phyloP scores from a whole-genome alignment of 495 filamentous ascomycete species.

The Pseudotulostoma volvatum region DNA sequence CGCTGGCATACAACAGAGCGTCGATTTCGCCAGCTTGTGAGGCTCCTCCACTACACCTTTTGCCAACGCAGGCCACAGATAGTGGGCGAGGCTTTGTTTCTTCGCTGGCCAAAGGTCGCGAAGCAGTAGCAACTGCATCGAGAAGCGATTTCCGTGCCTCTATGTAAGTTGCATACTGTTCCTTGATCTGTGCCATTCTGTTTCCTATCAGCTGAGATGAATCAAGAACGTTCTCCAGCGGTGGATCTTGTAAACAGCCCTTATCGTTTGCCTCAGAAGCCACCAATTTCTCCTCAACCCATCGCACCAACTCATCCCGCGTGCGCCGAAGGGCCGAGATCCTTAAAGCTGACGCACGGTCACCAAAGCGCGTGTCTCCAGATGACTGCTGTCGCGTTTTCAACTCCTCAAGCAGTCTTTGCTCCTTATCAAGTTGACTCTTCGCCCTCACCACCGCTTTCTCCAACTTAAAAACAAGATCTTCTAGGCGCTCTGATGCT shows the following conservation, averaged over 20 bases:
- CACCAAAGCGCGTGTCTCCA: constrained; percentile 4
- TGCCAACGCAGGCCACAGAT: no score
- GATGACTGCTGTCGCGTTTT: constrained; percentile 22
- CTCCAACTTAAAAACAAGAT: constrained; percentile 43
- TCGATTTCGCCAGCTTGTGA: constrained; percentile 12
- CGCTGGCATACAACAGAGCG: constrained; percentile 38
- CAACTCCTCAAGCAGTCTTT: constrained; percentile 40
- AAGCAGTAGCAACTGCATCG: constrained; percentile 22
- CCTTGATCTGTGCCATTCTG: constrained; percentile 29
- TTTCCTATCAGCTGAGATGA: constrained; percentile 21
- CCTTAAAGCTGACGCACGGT: constrained; percentile 20
- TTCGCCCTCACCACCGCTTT: constrained; percentile 48
- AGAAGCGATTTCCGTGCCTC: constrained; percentile 22
- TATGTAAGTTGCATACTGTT: constrained; percentile 29
- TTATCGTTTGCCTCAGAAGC: constrained; percentile 30
- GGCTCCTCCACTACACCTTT: constrained; percentile 6
- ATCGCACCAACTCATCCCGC: constrained; percentile 48
- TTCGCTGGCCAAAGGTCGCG: constrained; percentile 20
- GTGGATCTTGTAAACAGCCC: constrained; percentile 22
- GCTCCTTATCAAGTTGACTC: constrained; percentile 42
- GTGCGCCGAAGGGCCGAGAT: constrained; percentile 33
- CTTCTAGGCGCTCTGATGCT: no score
- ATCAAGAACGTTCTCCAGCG: constrained; percentile 19
- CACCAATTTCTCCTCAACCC: constrained; percentile 53
- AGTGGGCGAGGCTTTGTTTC: no score